These are phyloP conservation scores for Ramalina peruviana DNA, from an alignment of 495 filamentous ascomycete species.

Conservation along the genomic window DNA sequence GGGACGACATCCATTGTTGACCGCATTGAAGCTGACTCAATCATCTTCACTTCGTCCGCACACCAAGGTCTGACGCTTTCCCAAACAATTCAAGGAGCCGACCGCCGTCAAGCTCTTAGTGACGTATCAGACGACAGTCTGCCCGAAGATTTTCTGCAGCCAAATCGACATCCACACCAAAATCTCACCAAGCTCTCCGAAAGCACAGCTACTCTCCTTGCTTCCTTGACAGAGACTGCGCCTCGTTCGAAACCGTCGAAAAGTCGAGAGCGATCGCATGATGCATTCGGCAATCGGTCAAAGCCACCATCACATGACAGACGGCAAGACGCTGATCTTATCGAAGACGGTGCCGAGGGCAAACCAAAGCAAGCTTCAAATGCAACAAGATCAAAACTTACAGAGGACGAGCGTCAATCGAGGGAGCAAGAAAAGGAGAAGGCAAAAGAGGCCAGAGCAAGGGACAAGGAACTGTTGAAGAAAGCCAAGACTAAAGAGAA, in stretches of 20 bases:
- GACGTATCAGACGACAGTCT: conserved; percentile 25
- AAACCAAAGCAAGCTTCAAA: conserved; percentile 1
- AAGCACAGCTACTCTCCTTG: conserved; percentile 18
- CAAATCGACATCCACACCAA: neutral
- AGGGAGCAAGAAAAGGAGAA: conserved; percentile 13
- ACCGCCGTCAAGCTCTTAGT: conserved; percentile 17
- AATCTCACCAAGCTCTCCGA: neutral
- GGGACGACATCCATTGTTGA: neutral
- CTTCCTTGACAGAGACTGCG: conserved; percentile 16
- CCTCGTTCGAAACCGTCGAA: conserved; percentile 1
- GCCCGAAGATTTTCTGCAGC: conserved; percentile 12
- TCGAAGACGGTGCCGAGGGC: neutral
- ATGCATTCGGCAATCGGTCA: neutral
- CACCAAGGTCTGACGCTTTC: conserved; percentile 12
- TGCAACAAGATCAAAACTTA: conserved; percentile 24
- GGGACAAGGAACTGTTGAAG: conserved; percentile 36
- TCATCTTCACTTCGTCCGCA: conserved; percentile 39
- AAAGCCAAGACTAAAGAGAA: conserved; percentile 32
- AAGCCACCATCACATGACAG: neutral
- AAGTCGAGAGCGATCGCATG: neutral
- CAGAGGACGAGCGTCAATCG: conserved; percentile 13
- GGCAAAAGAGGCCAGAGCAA: conserved; percentile 36
- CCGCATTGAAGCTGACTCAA: conserved; percentile 28
- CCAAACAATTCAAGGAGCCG: conserved; percentile 3
- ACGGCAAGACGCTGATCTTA: neutral